Base-by-base conservation (phyloP, 2,329 filamentous ascomycete species). In the Xylariaceae sp. region DNA sequence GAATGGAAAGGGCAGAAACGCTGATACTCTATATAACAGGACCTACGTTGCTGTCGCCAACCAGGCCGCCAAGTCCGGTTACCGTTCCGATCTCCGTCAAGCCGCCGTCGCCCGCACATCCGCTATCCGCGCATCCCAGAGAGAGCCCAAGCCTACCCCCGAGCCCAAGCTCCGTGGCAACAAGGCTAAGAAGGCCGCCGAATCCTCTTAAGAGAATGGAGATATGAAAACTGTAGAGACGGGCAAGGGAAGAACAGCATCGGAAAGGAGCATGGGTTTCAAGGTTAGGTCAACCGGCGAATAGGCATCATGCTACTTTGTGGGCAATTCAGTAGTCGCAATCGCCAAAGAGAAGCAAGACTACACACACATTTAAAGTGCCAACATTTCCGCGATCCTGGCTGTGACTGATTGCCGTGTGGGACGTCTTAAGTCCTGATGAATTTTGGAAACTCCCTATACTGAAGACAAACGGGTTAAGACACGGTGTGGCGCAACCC, bases 31-130 rank as follows among this genome's bases (percentile, higher is more conserved):
- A 19, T 19, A 31, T 22, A 45, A 44, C 60, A 94, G 90, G 82
- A 86, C 87, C 76, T 97, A 91, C 85, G 89, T 87, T 78, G 81
- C 81, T 66, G 83, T 97, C 71, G 90, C 90, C 76, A 87, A 83
- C 78, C 78, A 80, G 71, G 83, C 85, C 65, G 87, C 90, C 72
- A 90, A 90, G 83, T 81, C 81, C 70, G 82, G 85, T 69, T 99
- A 97, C 86, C 89, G 88, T 65, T 66, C 80, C 66, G 88, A 92
- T 71, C 80, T 91, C 73, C 86, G 86, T 63, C 75, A 81, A 67
- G 78, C 79, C 66, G 91, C 92, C 65, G 85, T 97, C 67, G 78
- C 90, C 74, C 89, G 94, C 68, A 90, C 87, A 69, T 90, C 86
- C 66, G 90, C 90, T 66, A 82, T 96, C 78, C 87, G 86, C 73